These are phyloP conservation scores for Aspergillus sp. DNA, from an alignment of 2,329 filamentous ascomycete species.

Conservation along the genomic window DNA sequence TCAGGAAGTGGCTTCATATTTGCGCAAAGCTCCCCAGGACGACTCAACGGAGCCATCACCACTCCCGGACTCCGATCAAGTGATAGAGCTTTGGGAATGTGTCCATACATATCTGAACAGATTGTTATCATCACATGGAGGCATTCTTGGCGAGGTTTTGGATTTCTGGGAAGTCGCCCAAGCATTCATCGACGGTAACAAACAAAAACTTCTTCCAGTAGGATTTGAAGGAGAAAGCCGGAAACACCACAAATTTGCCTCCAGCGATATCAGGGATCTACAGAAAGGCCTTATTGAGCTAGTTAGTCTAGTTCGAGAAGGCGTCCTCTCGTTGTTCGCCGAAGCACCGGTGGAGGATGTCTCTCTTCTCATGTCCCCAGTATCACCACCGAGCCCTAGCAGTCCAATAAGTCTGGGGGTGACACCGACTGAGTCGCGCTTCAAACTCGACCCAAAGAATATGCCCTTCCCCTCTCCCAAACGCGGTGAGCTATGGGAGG, in stretches of 20 bases:
- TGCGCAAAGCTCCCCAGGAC: conserved; percentile 71
- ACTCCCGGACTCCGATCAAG: conserved; percentile 73
- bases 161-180: conserved; percentile 94
- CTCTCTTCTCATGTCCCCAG: conserved; percentile 79
- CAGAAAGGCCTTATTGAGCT: conserved; percentile 78
- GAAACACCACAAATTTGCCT: conserved; percentile 75
- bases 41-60: conserved; percentile 60
- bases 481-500: conserved; percentile 84
- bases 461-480: conserved; percentile 74
- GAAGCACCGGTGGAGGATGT: conserved; percentile 89
- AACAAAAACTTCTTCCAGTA: conserved; percentile 74
- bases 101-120: conserved; percentile 71
- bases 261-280: conserved; percentile 68
- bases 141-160: conserved; percentile 82
- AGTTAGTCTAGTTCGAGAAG: conserved; percentile 78
- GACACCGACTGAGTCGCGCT: conserved; percentile 67
- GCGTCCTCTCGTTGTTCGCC: conserved; percentile 77
- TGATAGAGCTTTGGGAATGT: conserved; percentile 92
- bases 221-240: conserved; percentile 81
- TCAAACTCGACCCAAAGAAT: conserved; percentile 76
- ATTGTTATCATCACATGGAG: conserved; percentile 71
- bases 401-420: conserved; percentile 59
- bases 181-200: conserved; percentile 83
- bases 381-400: conserved; percentile 64
- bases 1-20: conserved; percentile 69